Conservation (phyloP, 176 grass and related monocot species). For the Triticum dicoccoides region DNA sequence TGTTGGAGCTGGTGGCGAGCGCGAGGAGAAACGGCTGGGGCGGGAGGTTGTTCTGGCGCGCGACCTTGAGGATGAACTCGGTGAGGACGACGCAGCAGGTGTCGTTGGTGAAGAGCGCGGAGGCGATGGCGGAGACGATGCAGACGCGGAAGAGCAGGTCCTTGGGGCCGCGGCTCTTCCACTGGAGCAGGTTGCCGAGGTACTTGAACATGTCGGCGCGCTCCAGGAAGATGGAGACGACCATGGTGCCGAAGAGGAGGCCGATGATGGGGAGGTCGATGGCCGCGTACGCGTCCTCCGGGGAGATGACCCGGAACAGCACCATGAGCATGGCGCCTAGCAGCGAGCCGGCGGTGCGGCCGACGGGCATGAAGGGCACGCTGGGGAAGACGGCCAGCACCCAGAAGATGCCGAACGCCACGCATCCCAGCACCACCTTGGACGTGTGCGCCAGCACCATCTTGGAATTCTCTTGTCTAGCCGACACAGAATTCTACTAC, state of each 20-base stretch:
- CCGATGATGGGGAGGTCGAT: slow-evolving; percentile 77
- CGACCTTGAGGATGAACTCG: slow-evolving; percentile 80
- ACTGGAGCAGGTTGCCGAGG: slow-evolving; percentile 60
- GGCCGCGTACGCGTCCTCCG: slow-evolving; percentile 62
- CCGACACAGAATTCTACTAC: not conserved
- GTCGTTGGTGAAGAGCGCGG: slow-evolving; percentile 75
- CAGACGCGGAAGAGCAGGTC: slow-evolving; percentile 75
- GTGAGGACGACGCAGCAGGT: slow-evolving; percentile 86
- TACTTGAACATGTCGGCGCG: slow-evolving; percentile 78
- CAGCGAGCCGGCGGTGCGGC: slow-evolving; percentile 72
- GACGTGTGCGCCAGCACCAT: slow-evolving; percentile 60
- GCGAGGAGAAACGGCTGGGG: slow-evolving; percentile 68
- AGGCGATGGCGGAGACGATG: slow-evolving; percentile 61
- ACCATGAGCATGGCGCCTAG: slow-evolving; percentile 84
- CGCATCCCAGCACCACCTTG: slow-evolving; percentile 73
- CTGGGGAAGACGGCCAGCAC: slow-evolving; percentile 77
- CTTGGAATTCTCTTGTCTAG: not conserved
- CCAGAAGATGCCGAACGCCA: slow-evolving; percentile 83
- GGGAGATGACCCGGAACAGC: slow-evolving; percentile 58
- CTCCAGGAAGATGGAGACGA: slow-evolving; percentile 69
- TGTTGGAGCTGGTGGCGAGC: slow-evolving; percentile 69
- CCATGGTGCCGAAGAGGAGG: slow-evolving; percentile 80
- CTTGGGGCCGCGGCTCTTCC: slow-evolving; percentile 68
- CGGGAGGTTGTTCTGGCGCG: slow-evolving; percentile 74
- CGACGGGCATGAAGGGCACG: slow-evolving; percentile 75